A percentile compares a stretch with the other conserved stretches of the same genome.
phyloP scores from a whole-genome alignment of 1,139 yeast genomes.

The Entelexis paramagnoliae region DNA sequence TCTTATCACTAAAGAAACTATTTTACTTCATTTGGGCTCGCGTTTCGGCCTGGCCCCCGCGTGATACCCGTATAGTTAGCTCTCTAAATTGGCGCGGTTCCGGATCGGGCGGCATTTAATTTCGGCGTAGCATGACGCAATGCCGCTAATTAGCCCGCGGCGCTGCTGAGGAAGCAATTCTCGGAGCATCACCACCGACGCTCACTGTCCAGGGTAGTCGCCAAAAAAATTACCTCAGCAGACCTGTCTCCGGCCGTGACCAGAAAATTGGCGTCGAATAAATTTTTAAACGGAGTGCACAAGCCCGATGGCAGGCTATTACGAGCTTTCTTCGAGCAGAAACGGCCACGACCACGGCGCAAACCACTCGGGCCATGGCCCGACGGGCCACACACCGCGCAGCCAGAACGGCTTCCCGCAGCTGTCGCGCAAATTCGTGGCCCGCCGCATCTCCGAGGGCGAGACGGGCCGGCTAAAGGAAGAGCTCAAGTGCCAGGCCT shows the following conservation, averaged over 20 bases:
- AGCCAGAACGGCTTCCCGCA: constrained; percentile 20
- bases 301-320: constrained; percentile 4
- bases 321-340: neutral
- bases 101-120: neutral
- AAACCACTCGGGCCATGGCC: neutral
- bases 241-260: neutral
- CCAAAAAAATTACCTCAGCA: constrained; percentile 9
- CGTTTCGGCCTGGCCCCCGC: too few relatives aligned
- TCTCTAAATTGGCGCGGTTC: too few relatives aligned
- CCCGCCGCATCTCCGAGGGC: constrained; percentile 72
- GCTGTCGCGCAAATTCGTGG: constrained; percentile 64
- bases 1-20: too few relatives aligned
- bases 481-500: constrained; percentile 75
- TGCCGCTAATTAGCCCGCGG: neutral
- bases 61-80: too few relatives aligned
- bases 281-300: neutral
- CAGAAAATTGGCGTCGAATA: neutral
- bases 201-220: constrained; percentile 3
- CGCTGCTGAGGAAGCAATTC: neutral
- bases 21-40: too few relatives aligned
- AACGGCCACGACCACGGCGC: neutral
- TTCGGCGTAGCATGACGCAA: neutral
- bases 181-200: constrained; percentile 6
- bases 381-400: constrained; percentile 5
- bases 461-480: constrained; percentile 77